Conservation (phyloP, 305 asterid genomes). For the Ilex paraguariensis region DNA sequence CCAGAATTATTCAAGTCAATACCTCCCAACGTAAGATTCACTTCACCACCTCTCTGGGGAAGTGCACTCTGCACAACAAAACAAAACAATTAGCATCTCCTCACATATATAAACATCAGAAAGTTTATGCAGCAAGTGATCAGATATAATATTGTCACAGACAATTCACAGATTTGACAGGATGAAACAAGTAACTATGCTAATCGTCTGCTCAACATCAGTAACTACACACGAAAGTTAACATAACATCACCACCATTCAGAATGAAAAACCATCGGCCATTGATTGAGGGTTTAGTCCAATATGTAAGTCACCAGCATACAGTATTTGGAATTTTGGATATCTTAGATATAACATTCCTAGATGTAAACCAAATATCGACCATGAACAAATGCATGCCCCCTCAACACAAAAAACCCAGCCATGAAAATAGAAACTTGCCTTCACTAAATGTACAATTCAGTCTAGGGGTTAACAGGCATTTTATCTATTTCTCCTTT, state of each 20-base stretch:
- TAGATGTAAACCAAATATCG: no score
- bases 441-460: no score
- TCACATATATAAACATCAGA: constrained; percentile 3
- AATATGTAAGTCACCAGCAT: no score
- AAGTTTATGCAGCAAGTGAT: constrained; percentile 13
- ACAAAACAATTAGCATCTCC: constrained; percentile 14
- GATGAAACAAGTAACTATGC: not conserved
- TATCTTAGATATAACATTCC: no score
- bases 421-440: no score
- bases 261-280: not conserved
- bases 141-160: not conserved
- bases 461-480: no score
- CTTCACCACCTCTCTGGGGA: constrained; percentile 97
- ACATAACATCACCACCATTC: not conserved
- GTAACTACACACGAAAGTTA: no score
- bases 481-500: no score
- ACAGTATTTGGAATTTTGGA: no score
- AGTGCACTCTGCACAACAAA: constrained; percentile 68
- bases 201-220: not conserved
- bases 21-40: constrained; percentile 94
- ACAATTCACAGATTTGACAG: not conserved
- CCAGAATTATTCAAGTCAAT: constrained; percentile 97
- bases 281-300: no score
- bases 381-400: no score
- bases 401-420: no score